These are phyloP conservation scores for Clavispora fructus DNA, from an alignment of 805 yeast species.

Conservation along the genomic window DNA sequence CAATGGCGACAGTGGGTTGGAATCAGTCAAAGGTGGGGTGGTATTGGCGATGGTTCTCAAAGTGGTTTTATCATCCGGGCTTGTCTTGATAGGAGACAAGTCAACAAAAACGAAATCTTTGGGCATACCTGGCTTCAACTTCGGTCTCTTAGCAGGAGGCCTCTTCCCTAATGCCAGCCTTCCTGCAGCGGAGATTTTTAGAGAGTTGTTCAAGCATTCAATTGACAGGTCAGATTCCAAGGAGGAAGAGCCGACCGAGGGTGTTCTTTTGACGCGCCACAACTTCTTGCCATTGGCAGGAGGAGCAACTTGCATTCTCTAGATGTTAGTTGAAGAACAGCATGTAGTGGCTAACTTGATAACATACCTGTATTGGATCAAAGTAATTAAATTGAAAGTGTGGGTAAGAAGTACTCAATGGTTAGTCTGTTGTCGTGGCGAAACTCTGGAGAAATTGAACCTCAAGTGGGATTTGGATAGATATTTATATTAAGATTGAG, in stretches of 20 bases:
- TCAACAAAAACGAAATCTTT: constrained; percentile 43
- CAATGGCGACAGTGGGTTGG: background rate
- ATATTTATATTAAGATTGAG: constrained; percentile 2
- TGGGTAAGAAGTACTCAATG: background rate
- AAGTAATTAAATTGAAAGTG: background rate
- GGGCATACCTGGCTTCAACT: constrained; percentile 40
- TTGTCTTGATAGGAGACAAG: constrained; percentile 36
- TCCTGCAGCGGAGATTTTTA: constrained; percentile 37
- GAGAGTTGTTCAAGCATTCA: constrained; percentile 40
- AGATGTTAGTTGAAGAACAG: background rate
- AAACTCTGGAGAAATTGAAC: background rate
- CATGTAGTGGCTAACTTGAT: no score
- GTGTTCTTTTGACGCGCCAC: constrained; percentile 39
- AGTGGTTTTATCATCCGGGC: constrained; percentile 13
- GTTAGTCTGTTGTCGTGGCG: background rate
- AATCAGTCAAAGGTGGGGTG: background rate
- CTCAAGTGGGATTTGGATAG: background rate
- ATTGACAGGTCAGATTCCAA: constrained; percentile 19
- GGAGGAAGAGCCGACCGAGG: constrained; percentile 9
- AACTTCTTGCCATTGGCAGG: constrained; percentile 42
- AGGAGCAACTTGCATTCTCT: constrained; percentile 23
- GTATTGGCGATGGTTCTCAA: background rate
- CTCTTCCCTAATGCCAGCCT: constrained; percentile 29
- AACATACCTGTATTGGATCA: no score
- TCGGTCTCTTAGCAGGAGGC: constrained; percentile 40